Evolutionary conservation across 257 asterid genomes (phyloP).

Genomic region (Osmanthus fragrans): DNA sequence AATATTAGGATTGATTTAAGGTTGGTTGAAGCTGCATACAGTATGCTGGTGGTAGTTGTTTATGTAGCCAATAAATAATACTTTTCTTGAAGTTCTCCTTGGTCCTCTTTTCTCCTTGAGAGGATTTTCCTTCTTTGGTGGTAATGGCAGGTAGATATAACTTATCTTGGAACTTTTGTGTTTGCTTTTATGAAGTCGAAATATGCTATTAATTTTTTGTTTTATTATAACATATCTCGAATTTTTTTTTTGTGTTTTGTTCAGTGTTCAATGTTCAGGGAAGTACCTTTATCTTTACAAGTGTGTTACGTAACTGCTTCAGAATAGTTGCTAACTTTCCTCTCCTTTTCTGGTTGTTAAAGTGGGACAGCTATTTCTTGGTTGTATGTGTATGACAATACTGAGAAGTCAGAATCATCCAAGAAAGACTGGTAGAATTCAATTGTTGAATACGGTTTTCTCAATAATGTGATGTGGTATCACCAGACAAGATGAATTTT

Average conservation of each 20-base stretch:
- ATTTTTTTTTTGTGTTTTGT: neutral
- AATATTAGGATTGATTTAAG: conserved; percentile 32
- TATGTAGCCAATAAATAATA: conserved; percentile 22
- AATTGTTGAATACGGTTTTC: neutral
- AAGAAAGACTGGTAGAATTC: neutral
- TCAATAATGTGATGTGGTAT: neutral
- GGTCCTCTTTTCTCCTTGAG: neutral
- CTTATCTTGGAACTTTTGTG: neutral
- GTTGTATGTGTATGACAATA: neutral
- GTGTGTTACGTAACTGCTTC: neutral
- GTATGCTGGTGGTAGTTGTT: conserved; percentile 29
- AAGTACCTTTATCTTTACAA: neutral
- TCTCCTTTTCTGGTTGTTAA: neutral
- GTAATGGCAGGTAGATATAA: neutral
- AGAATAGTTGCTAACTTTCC: neutral
- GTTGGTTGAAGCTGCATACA: conserved; percentile 41
- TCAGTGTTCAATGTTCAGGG: neutral
- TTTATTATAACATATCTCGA: neutral
- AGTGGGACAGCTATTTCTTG: neutral
- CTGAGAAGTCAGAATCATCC: neutral
- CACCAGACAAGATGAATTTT: neutral
- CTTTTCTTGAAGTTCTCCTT: conserved; percentile 19
- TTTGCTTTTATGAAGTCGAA: neutral
- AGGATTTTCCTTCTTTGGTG: neutral
- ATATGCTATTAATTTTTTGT: neutral